Evolutionary conservation across 2,329 filamentous ascomycete genomes (phyloP).

Genomic region (Apiospora sp.): DNA sequence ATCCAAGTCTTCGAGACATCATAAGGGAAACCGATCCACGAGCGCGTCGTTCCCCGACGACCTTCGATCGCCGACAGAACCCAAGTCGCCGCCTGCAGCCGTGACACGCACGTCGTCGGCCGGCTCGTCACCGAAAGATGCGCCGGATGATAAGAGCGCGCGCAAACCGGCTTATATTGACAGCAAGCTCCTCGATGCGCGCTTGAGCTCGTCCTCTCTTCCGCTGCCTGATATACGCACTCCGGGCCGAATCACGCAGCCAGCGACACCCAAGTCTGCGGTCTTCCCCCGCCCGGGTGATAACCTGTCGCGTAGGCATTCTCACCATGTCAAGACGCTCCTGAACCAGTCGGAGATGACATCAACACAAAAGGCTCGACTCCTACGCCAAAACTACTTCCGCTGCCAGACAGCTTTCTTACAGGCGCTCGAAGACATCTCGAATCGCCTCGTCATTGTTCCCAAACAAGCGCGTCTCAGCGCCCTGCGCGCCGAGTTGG

Average conservation of each 20-base stretch:
- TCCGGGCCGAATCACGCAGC: slow-evolving; percentile 59
- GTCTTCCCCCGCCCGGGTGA: slow-evolving; percentile 58
- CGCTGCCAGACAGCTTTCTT: slow-evolving; percentile 82
- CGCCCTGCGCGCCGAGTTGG: slow-evolving; percentile 81
- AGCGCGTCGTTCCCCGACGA: slow-evolving; percentile 41
- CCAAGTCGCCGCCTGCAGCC: slow-evolving; percentile 24
- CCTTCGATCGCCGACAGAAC: slow-evolving; percentile 28
- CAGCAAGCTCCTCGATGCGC: slow-evolving; percentile 63
- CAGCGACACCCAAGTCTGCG: slow-evolving; percentile 65
- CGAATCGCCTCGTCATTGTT: slow-evolving; percentile 82
- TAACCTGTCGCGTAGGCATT: slow-evolving; percentile 63
- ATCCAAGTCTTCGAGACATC: slow-evolving; percentile 56
- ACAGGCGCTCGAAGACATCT: slow-evolving; percentile 82
- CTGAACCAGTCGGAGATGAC: slow-evolving; percentile 70
- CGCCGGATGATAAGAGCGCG: slow-evolving; percentile 34
- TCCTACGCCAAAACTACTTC: slow-evolving; percentile 84
- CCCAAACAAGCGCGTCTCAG: slow-evolving; percentile 84
- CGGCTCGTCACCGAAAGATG: background rate
- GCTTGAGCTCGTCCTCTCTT: slow-evolving; percentile 73
- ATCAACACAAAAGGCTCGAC: slow-evolving; percentile 70
- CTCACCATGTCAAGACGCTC: slow-evolving; percentile 65
- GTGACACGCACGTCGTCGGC: slow-evolving; percentile 18
- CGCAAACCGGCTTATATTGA: slow-evolving; percentile 59
- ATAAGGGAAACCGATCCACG: slow-evolving; percentile 50
- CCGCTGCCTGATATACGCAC: slow-evolving; percentile 69